Evolutionary conservation across 768 basidiomycete genomes (phyloP), one percentile per base, ranked within the genome.

Genomic region (Flagelloscypha sp.): DNA sequence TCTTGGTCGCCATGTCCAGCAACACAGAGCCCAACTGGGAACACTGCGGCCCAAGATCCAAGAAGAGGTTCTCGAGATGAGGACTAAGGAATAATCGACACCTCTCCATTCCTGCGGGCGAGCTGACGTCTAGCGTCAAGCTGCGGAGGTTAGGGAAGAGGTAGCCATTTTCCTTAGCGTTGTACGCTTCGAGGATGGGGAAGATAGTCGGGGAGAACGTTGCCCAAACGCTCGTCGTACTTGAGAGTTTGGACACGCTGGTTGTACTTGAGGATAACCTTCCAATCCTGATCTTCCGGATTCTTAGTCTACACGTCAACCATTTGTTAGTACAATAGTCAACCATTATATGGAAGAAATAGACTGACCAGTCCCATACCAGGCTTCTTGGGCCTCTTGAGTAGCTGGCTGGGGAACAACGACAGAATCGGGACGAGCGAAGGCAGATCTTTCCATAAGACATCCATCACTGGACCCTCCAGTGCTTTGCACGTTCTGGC

Each of bases 371-470:
- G 64, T 53, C 84, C 84, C 42, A 84, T 58, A 33, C 82, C 83
- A 33, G 84, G 84, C 50, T 71, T 76, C 43, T 74, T 72, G 38
- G 76, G 65, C 56, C 75, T 82, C 58, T 75, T 82, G 57, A 85
- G 61, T 44, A 85, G 48, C 43, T 70, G 63, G 38, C 61, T 64
- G 10, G 84, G 84, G 53, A 87, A 86, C 36, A 85, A 53, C 23
- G 77, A 76, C 38, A 86, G 62, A 38, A 87, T 62, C 7, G 84
- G 84, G 30, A 75, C 58, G 40, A 86, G 62, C 9, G 80, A 82
- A 53, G 86, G 83, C 37, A 87, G 59, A 48, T 87, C 84, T 51
- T 70, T 74, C 84, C 84, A 87, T 20, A 87, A 64, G 32, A 78
- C 61, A 52, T 77, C 63, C 46, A 86, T 50, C n/a, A 77, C 74